Evolutionary conservation across 164 flowering plant genomes (phyloP), one percentile per base, ranked within the genome.

Genomic region (Magnolia kwangsiensis): DNA sequence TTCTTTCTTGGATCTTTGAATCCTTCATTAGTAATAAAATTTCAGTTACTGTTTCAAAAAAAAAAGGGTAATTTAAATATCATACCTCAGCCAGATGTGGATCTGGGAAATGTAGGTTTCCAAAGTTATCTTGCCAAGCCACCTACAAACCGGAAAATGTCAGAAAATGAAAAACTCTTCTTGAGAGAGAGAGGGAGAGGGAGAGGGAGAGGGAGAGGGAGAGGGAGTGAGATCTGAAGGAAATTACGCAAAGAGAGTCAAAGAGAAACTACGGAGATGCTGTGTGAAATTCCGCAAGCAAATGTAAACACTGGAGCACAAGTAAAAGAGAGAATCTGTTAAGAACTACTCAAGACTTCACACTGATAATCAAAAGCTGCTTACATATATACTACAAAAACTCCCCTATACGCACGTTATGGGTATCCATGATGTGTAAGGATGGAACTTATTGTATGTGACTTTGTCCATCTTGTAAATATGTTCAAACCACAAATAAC

Each of bases 351-450:
- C 21, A 55, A n/a, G 8, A 75, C 80, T 23, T 58, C 23, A 19
- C 16, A 14, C 24, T 23, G 50, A 23, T 13, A 23, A 71, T 21
- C 23, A 9, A 45, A 37, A 66, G n/a, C 9, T 64, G 16, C 27
- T 24, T 72, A 58, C 10, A n/a, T 58, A 3, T 29, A 64, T 27
- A 65, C 21, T 45, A n/a, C 19, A 16, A 65, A 71, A 75, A 63
- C 23, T 49, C 13, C 29, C 21, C 27, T 51, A 70, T 66, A 89
- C 99, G 18, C 79, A 96, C 99, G 96, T 96, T 83, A 96, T 94
- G 10, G 99, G 99, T 73, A 96, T 96, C 99, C 99, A 96, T 63
- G 99, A 96, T 75, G 99, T 96, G 90, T 92, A 94, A 50, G 99
- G 99, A 83, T 96, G 99, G 76, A 80, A 79, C 81, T 89, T 96